These are phyloP conservation scores for Esteya vermicola DNA, from an alignment of 2,329 filamentous ascomycete genomes.

Conservation along the genomic window DNA sequence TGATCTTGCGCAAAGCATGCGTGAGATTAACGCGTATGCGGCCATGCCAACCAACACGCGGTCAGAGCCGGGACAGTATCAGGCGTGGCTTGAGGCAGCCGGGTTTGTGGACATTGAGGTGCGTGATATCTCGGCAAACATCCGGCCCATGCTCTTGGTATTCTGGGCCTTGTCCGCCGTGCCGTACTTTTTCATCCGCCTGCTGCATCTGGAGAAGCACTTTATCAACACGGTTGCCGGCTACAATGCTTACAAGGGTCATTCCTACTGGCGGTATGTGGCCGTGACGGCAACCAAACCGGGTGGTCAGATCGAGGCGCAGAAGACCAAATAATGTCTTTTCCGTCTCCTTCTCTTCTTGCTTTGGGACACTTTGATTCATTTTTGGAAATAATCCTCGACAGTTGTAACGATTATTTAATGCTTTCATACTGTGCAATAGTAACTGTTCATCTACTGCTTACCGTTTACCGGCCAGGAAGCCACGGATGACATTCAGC, in stretches of 20 bases:
- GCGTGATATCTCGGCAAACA: slow-evolving; percentile 28
- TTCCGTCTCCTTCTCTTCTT: too few relatives aligned
- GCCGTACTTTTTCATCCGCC: slow-evolving; percentile 28
- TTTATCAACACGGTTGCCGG: slow-evolving; percentile 36
- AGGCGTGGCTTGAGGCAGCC: slow-evolving; percentile 24
- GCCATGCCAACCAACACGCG: slow-evolving; percentile 29
- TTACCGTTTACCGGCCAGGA: not conserved
- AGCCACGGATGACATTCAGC: slow-evolving; percentile 9
- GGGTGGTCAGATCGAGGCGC: slow-evolving; percentile 4
- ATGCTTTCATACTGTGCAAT: too few relatives aligned
- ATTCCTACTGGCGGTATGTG: slow-evolving; percentile 20
- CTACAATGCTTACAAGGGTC: slow-evolving; percentile 19
- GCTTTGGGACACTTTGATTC: too few relatives aligned
- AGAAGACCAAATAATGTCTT: not conserved
- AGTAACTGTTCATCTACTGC: too few relatives aligned
- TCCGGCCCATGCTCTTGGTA: slow-evolving; percentile 30
- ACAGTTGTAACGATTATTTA: too few relatives aligned
- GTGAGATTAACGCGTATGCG: slow-evolving; percentile 24
- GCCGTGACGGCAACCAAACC: slow-evolving; percentile 22
- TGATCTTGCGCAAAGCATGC: slow-evolving; percentile 18
- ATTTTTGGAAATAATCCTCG: too few relatives aligned
- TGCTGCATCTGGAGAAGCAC: slow-evolving; percentile 26
- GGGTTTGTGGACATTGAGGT: slow-evolving; percentile 30
- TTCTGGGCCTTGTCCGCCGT: slow-evolving; percentile 31
- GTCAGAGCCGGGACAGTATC: slow-evolving; percentile 23